phyloP scores from a whole-genome alignment of 169 alveolate genomes.

The Cytauxzoon felis region DNA sequence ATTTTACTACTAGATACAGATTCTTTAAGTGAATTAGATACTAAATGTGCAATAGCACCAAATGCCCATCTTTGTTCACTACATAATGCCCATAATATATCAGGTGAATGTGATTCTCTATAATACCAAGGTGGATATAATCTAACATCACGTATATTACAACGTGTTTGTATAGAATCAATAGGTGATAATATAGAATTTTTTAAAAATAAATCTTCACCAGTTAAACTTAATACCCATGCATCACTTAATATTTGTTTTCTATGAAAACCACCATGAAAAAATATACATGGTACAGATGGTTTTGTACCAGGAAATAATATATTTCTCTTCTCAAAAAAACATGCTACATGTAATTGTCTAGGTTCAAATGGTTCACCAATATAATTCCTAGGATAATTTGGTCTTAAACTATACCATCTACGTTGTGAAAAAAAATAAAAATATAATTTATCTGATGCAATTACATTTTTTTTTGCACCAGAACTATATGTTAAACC shows the following conservation, averaged over 20 bases:
- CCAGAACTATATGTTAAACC: conserved; percentile 73
- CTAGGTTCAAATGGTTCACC: conserved; percentile 76
- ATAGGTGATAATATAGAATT: conserved; percentile 44
- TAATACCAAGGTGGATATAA: conserved; percentile 72
- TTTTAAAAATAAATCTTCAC: conserved; percentile 70
- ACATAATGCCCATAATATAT: conserved; percentile 72
- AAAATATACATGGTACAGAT: conserved; percentile 77
- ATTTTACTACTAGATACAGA: conserved; percentile 64
- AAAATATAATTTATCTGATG: conserved; percentile 73
- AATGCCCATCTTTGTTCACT: conserved; percentile 78
- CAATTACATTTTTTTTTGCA: conserved; percentile 55
- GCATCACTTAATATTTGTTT: conserved; percentile 73
- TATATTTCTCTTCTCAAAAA: conserved; percentile 73
- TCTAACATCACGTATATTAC: conserved; percentile 12
- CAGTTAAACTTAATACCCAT: conserved; percentile 77
- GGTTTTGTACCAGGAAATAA: conserved; percentile 69
- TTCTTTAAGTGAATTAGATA: conserved; percentile 73
- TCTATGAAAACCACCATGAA: conserved; percentile 77
- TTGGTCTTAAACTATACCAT: conserved; percentile 71
- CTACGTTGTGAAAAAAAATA: conserved; percentile 74
- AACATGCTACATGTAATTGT: conserved; percentile 77
- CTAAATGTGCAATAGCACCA: conserved; percentile 82
- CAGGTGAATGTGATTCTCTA: conserved; percentile 77
- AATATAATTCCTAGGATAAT: conserved; percentile 62
- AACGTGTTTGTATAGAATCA: conserved; percentile 57